These are phyloP conservation scores for Rhizoclosmatium globosum DNA, from an alignment of 192 early-diverging fungal species.

Conservation along the genomic window DNA sequence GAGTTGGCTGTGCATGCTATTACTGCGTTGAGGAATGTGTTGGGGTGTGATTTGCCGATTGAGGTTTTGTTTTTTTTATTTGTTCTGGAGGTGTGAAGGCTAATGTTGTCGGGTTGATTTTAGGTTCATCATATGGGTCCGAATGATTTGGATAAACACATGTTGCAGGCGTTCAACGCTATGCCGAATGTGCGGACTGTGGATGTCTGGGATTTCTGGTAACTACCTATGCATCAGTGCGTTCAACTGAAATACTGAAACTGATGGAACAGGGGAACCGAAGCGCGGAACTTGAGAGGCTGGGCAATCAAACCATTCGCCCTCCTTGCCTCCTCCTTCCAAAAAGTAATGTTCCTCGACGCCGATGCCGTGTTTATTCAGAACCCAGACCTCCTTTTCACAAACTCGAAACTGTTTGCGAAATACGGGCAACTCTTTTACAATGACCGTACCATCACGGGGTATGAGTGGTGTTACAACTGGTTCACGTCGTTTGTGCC, in stretches of 20 bases:
- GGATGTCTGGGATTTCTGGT: conserved; percentile 45
- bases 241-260: conserved; percentile 37
- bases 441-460: conserved; percentile 58
- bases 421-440: conserved; percentile 65
- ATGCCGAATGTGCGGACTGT: conserved; percentile 40
- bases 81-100: too few species aligned
- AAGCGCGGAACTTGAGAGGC: conserved; percentile 1
- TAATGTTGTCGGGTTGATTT: too few species aligned
- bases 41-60: conserved; percentile 62
- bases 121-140: conserved; percentile 58
- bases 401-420: conserved; percentile 43
- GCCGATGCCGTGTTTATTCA: conserved; percentile 74
- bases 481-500: conserved; percentile 67
- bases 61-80: conserved; percentile 26
- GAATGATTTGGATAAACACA: conserved; percentile 13
- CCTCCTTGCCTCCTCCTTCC: conserved; percentile 66
- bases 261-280: conserved; percentile 47
- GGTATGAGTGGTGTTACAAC: conserved; percentile 45
- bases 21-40: conserved; percentile 21
- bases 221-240: too few species aligned
- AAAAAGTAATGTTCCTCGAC: conserved; percentile 73
- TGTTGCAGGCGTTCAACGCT: conserved; percentile 8
- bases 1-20: conserved; percentile 30
- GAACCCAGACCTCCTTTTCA: conserved; percentile 63
- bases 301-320: conserved; percentile 67